Conservation (phyloP, 371 early-diverging fungal species). For the Rhizomucor pusillus region DNA sequence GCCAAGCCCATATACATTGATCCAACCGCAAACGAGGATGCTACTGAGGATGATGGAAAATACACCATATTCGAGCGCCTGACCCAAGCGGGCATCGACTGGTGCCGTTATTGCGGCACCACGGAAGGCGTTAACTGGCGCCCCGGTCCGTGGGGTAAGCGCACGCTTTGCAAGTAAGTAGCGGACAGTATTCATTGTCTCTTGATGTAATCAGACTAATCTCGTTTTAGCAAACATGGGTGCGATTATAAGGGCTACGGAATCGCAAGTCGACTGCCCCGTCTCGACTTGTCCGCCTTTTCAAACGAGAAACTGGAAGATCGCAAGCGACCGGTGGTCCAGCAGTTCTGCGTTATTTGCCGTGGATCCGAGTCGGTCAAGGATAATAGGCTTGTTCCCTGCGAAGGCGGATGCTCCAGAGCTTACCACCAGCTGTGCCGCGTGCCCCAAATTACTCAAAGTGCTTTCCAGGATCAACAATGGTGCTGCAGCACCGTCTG, state of each 20-base stretch:
- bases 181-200: neutral
- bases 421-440: conserved; percentile 28
- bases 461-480: conserved; percentile 7
- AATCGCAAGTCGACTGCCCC: conserved; percentile 32
- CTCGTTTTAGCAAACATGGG: conserved; percentile 34
- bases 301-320: conserved; percentile 26
- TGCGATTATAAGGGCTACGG: conserved; percentile 46
- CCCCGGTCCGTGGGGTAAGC: conserved; percentile 78
- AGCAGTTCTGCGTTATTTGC: conserved; percentile 32
- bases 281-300: conserved; percentile 35
- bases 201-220: neutral
- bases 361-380: conserved; percentile 17
- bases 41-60: conserved; percentile 9
- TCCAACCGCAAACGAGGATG: conserved; percentile 2
- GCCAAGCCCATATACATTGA: conserved; percentile 2
- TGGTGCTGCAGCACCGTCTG: conserved; percentile 28
- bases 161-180: conserved; percentile 71
- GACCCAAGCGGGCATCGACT: conserved; percentile 47
- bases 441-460: conserved; percentile 7
- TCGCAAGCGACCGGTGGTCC: conserved; percentile 33
- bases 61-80: conserved; percentile 39
- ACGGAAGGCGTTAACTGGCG: conserved; percentile 76
- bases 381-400: conserved; percentile 21
- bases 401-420: conserved; percentile 37
- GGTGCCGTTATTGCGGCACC: conserved; percentile 79